phyloP scores from a whole-genome alignment of 140 eudicot genomes.

The Bidens hawaiensis region DNA sequence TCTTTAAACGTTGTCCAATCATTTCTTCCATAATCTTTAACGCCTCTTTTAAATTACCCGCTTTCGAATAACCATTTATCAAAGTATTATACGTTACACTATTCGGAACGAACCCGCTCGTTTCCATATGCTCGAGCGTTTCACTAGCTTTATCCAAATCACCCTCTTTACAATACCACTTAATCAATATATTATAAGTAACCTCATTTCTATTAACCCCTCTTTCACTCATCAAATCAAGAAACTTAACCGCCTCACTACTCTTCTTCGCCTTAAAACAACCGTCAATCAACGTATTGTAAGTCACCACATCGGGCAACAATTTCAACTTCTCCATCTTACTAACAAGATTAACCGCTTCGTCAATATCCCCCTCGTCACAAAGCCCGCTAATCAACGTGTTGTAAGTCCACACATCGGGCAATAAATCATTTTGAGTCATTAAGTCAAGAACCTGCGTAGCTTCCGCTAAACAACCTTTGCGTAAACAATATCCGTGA shows the following conservation, averaged over 20 bases:
- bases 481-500: slow-evolving; percentile 52
- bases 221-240: slow-evolving; percentile 56
- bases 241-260: slow-evolving; percentile 44
- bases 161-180: slow-evolving; percentile 70
- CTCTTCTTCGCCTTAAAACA: slow-evolving; percentile 37
- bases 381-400: slow-evolving; percentile 55
- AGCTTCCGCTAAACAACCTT: slow-evolving; percentile 64
- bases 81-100: slow-evolving; percentile 66
- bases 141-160: slow-evolving; percentile 57
- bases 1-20: slow-evolving; percentile 51
- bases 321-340: slow-evolving; percentile 56
- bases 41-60: slow-evolving; percentile 50
- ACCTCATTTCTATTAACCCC: slow-evolving; percentile 47
- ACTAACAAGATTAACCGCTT: slow-evolving; percentile 43
- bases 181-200: slow-evolving; percentile 60
- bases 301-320: slow-evolving; percentile 68
- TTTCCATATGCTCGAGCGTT: slow-evolving; percentile 47
- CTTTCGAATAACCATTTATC: slow-evolving; percentile 54
- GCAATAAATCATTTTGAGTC: slow-evolving; percentile 50
- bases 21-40: slow-evolving; percentile 50
- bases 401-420: slow-evolving; percentile 78
- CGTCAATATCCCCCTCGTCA: slow-evolving; percentile 48
- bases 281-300: slow-evolving; percentile 66
- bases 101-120: slow-evolving; percentile 52
- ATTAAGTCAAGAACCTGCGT: slow-evolving; percentile 51